Base-by-base conservation (phyloP, 768 basidiomycete species). In the Calocybe indica region DNA sequence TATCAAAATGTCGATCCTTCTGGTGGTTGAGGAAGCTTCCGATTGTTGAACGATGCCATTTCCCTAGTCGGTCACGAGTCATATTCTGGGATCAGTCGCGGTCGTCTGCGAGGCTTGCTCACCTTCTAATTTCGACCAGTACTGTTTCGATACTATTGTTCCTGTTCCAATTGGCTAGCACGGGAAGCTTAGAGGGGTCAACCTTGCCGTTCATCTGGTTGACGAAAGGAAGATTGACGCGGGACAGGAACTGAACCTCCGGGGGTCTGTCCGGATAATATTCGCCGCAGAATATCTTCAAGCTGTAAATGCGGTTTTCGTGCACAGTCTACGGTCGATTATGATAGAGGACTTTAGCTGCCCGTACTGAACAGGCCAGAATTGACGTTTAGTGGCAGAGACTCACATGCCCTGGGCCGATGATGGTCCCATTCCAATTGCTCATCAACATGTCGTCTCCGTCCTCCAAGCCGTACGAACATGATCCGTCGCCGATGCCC, bases 401-500 rank as follows among this genome's bases (percentile, higher is more conserved):
- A 73, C 89, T 52, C 65, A 94, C 92, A 68, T 99, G 94, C 44
- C 94, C 94, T 31, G 96, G 96, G 7, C 96, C 96, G 52, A 99
- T 92, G 72, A 99, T 94, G 14, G 96, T 99, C 43, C 96, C 95
- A 61, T 96, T 97, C 96, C 96, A 99, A 65, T 91, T 77, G 70
- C 81, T 87, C 94, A 99, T 97, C 73, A 91, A 74, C 72, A 95
- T 87, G 77, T 98, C 96, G 63, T 98, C 94, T 57, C 84, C 69
- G 67, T 97, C 92, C 70, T 92, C 91, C 50, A 99, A 73, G 36
- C 96, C 96, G 59, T 98, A 99, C 13, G 92, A 95, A 72, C 92
- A 96, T 12, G 89, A 92, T 47, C 94, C 95, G 71, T 97, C 95
- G 53, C 95, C 95, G 63, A 98, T 92, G 45, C 96, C 96, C 67